Evolutionary conservation across 139 green algal genomes (phyloP).

Genomic region (Chloropicon primus): DNA sequence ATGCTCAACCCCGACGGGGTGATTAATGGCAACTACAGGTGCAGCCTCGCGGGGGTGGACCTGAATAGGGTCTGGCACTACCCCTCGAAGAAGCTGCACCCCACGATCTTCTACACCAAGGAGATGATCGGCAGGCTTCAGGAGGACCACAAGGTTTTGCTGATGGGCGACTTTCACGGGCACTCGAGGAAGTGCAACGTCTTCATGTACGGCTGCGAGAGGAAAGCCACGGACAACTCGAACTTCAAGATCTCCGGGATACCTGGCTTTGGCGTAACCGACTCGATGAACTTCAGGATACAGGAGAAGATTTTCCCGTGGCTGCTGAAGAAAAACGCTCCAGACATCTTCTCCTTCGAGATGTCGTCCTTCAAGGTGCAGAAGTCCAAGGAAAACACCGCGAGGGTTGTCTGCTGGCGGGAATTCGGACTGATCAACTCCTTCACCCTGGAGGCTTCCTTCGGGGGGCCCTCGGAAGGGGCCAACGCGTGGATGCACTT

Average conservation of each 20-base stretch:
- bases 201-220: constrained; percentile 62
- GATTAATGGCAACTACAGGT: constrained; percentile 46
- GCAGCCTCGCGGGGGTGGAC: constrained; percentile 52
- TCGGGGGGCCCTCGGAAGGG: constrained; percentile 36
- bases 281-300: constrained; percentile 3
- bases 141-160: constrained; percentile 25
- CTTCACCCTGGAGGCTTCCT: constrained; percentile 55
- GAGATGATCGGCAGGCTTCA: constrained; percentile 22
- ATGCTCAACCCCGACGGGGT: constrained; percentile 69
- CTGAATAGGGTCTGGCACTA: constrained; percentile 55
- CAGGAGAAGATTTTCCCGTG: constrained; percentile 38
- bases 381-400: constrained; percentile 46
- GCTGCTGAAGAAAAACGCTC: constrained; percentile 34
- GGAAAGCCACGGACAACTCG: constrained; percentile 10
- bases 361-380: constrained; percentile 45
- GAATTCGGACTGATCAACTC: constrained; percentile 53
- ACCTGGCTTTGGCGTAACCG: background rate
- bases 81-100: constrained; percentile 37
- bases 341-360: constrained; percentile 42
- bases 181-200: constrained; percentile 49
- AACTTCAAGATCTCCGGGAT: constrained; percentile 7
- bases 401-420: constrained; percentile 45
- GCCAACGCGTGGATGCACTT: constrained; percentile 32
- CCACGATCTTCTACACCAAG: constrained; percentile 44
- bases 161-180: constrained; percentile 63